These are phyloP conservation scores for Strigomonas galati DNA, from an alignment of 208 protist genomes.

Conservation along the genomic window DNA sequence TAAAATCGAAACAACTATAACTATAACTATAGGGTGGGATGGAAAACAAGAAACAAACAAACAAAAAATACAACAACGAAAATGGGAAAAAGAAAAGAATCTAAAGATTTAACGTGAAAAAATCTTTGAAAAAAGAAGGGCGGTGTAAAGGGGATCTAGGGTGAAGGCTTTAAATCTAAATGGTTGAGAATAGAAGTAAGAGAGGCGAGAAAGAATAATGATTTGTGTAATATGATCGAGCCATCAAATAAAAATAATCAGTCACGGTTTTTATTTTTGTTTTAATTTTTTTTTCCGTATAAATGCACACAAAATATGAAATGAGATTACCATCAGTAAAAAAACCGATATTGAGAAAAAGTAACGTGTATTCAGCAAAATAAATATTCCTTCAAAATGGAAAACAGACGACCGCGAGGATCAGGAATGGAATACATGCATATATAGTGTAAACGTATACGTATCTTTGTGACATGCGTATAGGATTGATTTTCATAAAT, in stretches of 20 bases:
- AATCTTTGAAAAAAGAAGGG: slow-evolving; percentile 1
- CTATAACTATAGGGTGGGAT: no score
- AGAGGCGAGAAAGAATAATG: no score
- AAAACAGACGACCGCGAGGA: background rate
- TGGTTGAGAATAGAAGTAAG: background rate
- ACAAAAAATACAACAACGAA: background rate
- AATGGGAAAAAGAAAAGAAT: background rate
- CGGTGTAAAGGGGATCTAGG: background rate
- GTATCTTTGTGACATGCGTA: no score
- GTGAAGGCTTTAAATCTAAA: background rate
- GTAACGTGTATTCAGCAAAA: background rate
- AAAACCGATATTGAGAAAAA: background rate
- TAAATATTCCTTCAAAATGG: background rate
- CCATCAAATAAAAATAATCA: background rate
- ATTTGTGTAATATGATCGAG: background rate
- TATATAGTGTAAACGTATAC: background rate
- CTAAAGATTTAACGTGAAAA: background rate
- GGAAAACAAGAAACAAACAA: no score
- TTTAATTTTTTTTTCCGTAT: slow-evolving; percentile 5
- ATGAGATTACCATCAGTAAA: background rate
- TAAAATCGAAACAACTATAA: background rate
- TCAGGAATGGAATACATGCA: background rate
- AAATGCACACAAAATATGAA: no score
- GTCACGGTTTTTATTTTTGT: background rate
- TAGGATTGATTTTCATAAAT: slow-evolving; percentile 1